Conservation (phyloP, 2,329 filamentous ascomycete genomes). For the Paradendryphiella salina region DNA sequence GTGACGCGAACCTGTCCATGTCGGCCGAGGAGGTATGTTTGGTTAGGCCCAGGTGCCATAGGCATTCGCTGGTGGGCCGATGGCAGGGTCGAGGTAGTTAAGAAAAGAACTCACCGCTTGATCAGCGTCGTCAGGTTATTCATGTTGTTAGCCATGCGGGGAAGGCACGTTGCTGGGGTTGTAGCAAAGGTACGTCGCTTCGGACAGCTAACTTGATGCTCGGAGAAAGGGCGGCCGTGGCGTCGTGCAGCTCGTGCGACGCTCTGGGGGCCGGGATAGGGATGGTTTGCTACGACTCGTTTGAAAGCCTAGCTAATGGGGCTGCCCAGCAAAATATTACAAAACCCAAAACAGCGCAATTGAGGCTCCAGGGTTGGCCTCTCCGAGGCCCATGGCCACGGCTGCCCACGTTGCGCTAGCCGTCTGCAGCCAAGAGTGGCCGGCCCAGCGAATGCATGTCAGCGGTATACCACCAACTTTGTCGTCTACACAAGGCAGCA, state of each 20-base stretch:
- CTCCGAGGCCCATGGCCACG: slow-evolving; percentile 8
- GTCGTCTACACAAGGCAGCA: not conserved
- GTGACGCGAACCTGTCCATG: slow-evolving; percentile 24
- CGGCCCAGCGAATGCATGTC: slow-evolving; percentile 9
- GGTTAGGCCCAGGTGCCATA: slow-evolving; percentile 14
- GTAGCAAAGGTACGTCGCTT: slow-evolving; percentile 30
- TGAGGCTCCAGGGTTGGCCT: slow-evolving; percentile 7
- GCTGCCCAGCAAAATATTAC: not conserved
- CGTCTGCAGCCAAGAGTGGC: slow-evolving; percentile 19
- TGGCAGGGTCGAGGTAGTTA: not conserved
- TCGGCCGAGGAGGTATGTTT: slow-evolving; percentile 20
- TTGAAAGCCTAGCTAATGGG: too few species aligned
- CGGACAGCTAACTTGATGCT: slow-evolving; percentile 23
- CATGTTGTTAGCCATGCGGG: slow-evolving; percentile 80
- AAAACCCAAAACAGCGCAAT: slow-evolving; percentile 5
- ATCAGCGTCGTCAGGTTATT: slow-evolving; percentile 96
- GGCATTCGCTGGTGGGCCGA: not conserved
- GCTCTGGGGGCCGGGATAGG: not conserved
- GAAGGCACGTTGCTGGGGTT: slow-evolving; percentile 29
- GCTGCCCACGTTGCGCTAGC: slow-evolving; percentile 22
- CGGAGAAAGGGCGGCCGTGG: slow-evolving; percentile 32
- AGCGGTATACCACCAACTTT: not conserved
- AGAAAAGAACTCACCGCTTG: slow-evolving; percentile 73
- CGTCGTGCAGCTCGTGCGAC: slow-evolving; percentile 29
- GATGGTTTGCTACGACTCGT: not conserved